Conservation (phyloP, 345 rosid species). For the Corchorus capsularis region DNA sequence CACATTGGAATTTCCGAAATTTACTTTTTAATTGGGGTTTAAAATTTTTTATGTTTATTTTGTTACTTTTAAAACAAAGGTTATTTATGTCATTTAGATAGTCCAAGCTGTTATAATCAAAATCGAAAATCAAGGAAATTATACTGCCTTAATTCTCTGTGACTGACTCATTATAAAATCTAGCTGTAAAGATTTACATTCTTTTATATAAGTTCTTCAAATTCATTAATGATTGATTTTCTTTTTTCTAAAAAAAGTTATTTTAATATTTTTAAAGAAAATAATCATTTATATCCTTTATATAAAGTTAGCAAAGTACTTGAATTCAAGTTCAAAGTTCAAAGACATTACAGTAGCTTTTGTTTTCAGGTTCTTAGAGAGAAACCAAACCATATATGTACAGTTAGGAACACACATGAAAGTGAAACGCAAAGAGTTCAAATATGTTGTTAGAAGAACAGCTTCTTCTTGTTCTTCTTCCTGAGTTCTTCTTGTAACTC, state of each 20-base stretch:
- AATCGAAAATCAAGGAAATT: slow-evolving; percentile 23
- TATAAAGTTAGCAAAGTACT: no score
- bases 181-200: neutral
- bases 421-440: neutral
- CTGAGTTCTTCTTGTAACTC: neutral
- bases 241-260: no score
- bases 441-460: neutral
- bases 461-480: neutral
- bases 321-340: no score
- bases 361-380: no score
- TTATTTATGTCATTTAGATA: slow-evolving; percentile 2
- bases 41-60: no score
- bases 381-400: neutral
- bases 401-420: neutral
- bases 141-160: slow-evolving; percentile 23
- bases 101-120: slow-evolving; percentile 9
- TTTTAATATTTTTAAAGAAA: no score
- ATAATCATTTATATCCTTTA: no score
- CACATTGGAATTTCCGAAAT: slow-evolving; percentile 16
- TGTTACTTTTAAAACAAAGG: neutral
- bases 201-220: neutral
- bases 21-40: neutral
- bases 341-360: neutral
- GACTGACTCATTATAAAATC: slow-evolving; percentile 13
- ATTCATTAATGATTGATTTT: neutral